Percentiles rank a stretch among this genome's conserved stretches.
Conservation (phyloP, 2,329 filamentous ascomycete genomes). For the Beauveria varroae region DNA sequence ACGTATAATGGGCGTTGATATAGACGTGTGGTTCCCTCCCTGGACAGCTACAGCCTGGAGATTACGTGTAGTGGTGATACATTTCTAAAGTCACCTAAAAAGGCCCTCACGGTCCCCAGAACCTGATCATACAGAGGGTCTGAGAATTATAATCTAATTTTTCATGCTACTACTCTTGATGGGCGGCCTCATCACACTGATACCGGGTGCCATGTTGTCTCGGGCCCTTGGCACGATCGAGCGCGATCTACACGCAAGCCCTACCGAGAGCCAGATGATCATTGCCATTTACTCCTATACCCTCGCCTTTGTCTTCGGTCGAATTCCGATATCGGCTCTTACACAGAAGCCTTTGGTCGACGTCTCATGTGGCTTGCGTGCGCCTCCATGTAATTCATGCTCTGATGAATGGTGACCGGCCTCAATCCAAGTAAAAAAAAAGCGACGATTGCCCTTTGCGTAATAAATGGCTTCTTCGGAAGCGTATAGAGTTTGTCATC, state of each 20-base stretch:
- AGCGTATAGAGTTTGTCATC: not conserved
- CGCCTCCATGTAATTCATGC: not conserved
- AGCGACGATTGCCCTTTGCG: not conserved
- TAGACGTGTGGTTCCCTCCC: not conserved
- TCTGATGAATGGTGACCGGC: not conserved
- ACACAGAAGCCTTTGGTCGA: not conserved
- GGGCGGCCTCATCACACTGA: not conserved
- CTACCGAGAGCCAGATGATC: not conserved
- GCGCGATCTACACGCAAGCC: not conserved
- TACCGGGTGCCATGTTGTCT: not conserved
- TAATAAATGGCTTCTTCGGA: not conserved
- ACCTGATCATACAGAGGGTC: not conserved
- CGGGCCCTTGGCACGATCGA: not conserved
- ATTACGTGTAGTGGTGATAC: not conserved
- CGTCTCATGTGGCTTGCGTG: not conserved
- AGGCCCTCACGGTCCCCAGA: not conserved
- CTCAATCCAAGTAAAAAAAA: not conserved
- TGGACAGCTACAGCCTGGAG: not conserved
- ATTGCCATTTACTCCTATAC: not conserved
- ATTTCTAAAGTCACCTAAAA: not conserved
- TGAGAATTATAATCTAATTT: not conserved
- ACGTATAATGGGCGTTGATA: not conserved
- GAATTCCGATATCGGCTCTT: not conserved
- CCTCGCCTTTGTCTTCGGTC: not conserved
- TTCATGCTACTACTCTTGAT: not conserved